Conservation (phyloP, 2,329 filamentous ascomycete species). For the Westerdykella sp. region DNA sequence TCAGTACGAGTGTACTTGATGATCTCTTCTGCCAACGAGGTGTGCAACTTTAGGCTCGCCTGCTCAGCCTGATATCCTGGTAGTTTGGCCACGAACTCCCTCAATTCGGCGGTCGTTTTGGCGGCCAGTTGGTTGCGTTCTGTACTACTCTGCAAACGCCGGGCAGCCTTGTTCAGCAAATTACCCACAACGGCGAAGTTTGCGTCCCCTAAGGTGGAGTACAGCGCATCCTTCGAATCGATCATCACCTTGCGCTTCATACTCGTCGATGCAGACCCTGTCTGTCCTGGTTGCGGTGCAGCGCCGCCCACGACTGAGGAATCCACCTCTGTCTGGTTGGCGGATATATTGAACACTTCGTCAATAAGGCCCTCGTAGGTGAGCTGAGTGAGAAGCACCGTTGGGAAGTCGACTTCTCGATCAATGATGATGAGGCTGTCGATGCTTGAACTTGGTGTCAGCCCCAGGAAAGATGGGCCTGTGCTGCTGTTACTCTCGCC, state of each 20-base stretch:
- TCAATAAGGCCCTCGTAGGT: constrained; percentile 97
- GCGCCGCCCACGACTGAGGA: constrained; percentile 78
- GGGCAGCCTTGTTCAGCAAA: constrained; percentile 82
- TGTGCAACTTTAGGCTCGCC: constrained; percentile 85
- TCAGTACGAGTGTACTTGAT: constrained; percentile 89
- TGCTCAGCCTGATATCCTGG: constrained; percentile 91
- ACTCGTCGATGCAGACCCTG: constrained; percentile 42
- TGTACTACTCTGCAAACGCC: constrained; percentile 78
- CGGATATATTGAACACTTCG: constrained; percentile 82
- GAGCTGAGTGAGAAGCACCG: constrained; percentile 83
- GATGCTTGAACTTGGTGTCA: constrained; percentile 78
- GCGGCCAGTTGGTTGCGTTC: constrained; percentile 73
- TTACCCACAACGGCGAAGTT: constrained; percentile 94
- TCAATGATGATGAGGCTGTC: constrained; percentile 94
- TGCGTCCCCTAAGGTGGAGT: constrained; percentile 77
- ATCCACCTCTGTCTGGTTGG: constrained; percentile 90
- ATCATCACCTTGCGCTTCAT: constrained; percentile 82
- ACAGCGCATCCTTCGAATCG: constrained; percentile 84
- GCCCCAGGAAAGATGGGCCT: constrained; percentile 52
- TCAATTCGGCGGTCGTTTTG: constrained; percentile 83
- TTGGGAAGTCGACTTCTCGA: constrained; percentile 89
- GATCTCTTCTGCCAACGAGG: constrained; percentile 87
- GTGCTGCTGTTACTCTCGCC: constrained; percentile 62
- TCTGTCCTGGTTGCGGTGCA: constrained; percentile 52
- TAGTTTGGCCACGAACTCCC: constrained; percentile 90